A percentile compares a stretch with the other conserved stretches of the same genome.
Conservation (phyloP, 192 early-diverging fungal genomes). For the Coemansia asiatica region DNA sequence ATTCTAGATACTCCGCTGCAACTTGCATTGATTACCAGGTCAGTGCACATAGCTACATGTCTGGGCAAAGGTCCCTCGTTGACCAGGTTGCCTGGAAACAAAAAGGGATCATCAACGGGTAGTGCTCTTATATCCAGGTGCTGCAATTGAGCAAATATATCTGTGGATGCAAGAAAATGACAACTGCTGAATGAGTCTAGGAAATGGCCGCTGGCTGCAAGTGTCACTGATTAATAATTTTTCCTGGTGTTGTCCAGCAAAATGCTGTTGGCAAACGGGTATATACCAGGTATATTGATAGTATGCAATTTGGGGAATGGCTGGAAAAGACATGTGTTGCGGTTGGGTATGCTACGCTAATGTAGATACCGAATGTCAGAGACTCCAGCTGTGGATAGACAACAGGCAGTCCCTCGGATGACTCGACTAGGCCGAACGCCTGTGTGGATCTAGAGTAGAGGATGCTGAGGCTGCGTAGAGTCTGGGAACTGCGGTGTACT, state of each 20-base stretch:
- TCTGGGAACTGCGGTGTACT: background rate
- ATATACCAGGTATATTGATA: slow-evolving; percentile 12
- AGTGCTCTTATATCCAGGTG: background rate
- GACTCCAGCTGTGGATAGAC: slow-evolving; percentile 11
- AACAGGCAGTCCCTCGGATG: background rate
- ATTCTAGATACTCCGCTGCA: background rate
- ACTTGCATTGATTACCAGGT: background rate
- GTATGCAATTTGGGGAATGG: slow-evolving; percentile 15
- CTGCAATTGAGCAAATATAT: background rate
- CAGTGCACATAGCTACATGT: background rate
- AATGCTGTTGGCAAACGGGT: slow-evolving; percentile 15
- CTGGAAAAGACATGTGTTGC: background rate
- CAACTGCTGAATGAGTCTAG: background rate
- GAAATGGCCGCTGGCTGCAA: slow-evolving; percentile 13
- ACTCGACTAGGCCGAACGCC: background rate
- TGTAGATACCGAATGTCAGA: slow-evolving; percentile 10
- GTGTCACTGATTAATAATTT: background rate
- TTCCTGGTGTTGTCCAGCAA: background rate
- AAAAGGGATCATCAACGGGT: background rate
- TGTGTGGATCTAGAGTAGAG: background rate
- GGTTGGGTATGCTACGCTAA: slow-evolving; percentile 10
- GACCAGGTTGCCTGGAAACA: background rate
- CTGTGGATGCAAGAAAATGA: background rate
- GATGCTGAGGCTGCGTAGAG: background rate
- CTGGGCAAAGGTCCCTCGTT: background rate